These are phyloP conservation scores for Polytrichum formosum DNA, from an alignment of 225 moss, liverwort and hornwort species.

Conservation along the genomic window DNA sequence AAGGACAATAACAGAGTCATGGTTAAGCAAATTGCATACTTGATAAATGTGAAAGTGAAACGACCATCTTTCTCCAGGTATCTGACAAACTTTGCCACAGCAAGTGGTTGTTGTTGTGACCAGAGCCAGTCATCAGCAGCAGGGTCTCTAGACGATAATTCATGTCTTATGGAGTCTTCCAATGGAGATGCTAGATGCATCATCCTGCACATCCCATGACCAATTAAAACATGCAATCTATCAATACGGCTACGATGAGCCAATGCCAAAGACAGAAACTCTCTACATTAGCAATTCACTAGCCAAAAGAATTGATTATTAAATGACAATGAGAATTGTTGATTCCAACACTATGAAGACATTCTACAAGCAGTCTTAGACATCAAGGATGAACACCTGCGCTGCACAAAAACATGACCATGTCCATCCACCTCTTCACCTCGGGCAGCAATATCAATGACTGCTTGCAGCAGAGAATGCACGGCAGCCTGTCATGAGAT, in stretches of 20 bases:
- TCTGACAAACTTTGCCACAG: conserved; percentile 42
- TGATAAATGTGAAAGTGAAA: conserved; percentile 38
- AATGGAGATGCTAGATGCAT: conserved; percentile 44
- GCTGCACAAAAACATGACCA: conserved; percentile 52
- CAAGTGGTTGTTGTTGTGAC: conserved; percentile 46
- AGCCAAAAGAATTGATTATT: background rate
- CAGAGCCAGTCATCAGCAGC: conserved; percentile 66
- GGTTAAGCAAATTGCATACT: conserved; percentile 15
- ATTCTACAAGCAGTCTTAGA: background rate
- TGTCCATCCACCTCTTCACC: conserved; percentile 46
- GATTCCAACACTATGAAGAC: background rate
- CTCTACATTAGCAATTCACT: background rate
- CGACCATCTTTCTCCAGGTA: conserved; percentile 47
- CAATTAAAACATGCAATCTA: conserved; percentile 14
- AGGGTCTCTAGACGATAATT: conserved; percentile 58
- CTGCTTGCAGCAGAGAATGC: conserved; percentile 50
- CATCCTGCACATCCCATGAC: conserved; percentile 29
- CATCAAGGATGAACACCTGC: conserved; percentile 39
- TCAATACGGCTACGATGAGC: too few relatives aligned
- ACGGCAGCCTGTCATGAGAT: conserved; percentile 59
- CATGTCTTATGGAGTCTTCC: conserved; percentile 61
- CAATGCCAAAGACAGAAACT: too few relatives aligned
- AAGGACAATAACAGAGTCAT: too few relatives aligned
- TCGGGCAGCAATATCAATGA: conserved; percentile 47
- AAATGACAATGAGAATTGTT: background rate